Conservation (phyloP, 148 eudicot species). For the Rhododendron ferrugineum region DNA sequence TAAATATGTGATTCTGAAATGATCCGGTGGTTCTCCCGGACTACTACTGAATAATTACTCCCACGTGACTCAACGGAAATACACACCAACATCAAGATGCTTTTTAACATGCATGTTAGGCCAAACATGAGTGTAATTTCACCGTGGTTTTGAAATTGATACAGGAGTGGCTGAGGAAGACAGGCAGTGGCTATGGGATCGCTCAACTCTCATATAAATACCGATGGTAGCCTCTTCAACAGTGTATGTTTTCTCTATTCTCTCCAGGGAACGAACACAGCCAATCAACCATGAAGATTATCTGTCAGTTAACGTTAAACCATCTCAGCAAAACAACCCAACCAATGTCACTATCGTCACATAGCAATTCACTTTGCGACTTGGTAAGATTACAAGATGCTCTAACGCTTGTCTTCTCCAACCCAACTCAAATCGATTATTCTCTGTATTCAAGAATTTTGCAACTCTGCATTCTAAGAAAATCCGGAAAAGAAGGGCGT, state of each 20-base stretch:
- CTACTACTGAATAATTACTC: no score
- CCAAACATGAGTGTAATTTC: no score
- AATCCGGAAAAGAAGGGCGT: constrained; percentile 10
- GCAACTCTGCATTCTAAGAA: constrained; percentile 6
- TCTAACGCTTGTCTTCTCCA: background rate
- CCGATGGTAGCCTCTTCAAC: background rate
- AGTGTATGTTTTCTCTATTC: background rate
- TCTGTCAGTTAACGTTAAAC: background rate
- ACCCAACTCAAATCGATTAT: constrained; percentile 10
- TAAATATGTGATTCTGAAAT: no score
- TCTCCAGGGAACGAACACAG: background rate
- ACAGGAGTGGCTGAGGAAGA: no score
- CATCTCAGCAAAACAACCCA: background rate
- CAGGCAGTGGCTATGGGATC: no score
- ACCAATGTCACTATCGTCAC: background rate
- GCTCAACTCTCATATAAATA: background rate
- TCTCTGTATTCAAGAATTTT: constrained; percentile 2
- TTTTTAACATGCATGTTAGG: no score
- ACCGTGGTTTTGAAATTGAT: no score
- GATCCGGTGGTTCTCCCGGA: no score
- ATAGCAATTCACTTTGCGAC: background rate
- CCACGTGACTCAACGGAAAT: no score
- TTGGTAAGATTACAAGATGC: constrained; percentile 8
- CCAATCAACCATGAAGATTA: background rate
- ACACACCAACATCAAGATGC: no score